phyloP scores from a whole-genome alignment of 345 rosid genomes.

The Euclidium syriacum region DNA sequence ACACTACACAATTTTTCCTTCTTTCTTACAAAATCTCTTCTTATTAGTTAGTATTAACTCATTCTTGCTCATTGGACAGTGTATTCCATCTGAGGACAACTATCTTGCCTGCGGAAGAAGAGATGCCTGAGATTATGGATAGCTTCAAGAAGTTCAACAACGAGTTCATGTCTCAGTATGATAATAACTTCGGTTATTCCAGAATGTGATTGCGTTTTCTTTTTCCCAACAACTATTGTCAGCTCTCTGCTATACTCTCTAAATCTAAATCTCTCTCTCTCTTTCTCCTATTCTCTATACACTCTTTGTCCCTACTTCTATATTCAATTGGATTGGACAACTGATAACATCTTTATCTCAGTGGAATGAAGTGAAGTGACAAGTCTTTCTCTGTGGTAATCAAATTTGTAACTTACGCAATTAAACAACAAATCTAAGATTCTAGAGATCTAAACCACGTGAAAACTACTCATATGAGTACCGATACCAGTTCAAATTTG shows the following conservation, averaged over 20 bases:
- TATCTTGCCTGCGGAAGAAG: conserved; percentile 90
- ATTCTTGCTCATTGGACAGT: conserved; percentile 31
- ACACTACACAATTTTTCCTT: neutral
- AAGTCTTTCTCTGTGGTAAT: neutral
- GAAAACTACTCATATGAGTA: too few relatives aligned
- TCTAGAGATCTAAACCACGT: too few relatives aligned
- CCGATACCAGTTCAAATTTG: too few relatives aligned
- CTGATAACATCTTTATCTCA: neutral
- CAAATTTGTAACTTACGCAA: neutral
- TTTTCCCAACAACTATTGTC: conserved; percentile 3
- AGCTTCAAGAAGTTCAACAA: conserved; percentile 98
- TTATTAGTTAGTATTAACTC: neutral
- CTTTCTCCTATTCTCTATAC: neutral
- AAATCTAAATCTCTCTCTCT: conserved; percentile 22
- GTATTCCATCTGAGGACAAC: conserved; percentile 96
- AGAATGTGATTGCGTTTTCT: conserved; percentile 50
- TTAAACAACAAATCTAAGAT: too few relatives aligned
- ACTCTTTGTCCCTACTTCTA: conserved; percentile 1
- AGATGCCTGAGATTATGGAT: conserved; percentile 89
- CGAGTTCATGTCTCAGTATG: conserved; percentile 89
- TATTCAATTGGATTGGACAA: neutral
- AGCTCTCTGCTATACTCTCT: conserved; percentile 6
- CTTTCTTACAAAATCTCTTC: neutral
- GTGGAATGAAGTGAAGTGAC: neutral
- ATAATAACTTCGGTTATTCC: conserved; percentile 61